These are phyloP conservation scores for Ogataea salicorniae DNA, from an alignment of 805 yeast species.

Conservation along the genomic window DNA sequence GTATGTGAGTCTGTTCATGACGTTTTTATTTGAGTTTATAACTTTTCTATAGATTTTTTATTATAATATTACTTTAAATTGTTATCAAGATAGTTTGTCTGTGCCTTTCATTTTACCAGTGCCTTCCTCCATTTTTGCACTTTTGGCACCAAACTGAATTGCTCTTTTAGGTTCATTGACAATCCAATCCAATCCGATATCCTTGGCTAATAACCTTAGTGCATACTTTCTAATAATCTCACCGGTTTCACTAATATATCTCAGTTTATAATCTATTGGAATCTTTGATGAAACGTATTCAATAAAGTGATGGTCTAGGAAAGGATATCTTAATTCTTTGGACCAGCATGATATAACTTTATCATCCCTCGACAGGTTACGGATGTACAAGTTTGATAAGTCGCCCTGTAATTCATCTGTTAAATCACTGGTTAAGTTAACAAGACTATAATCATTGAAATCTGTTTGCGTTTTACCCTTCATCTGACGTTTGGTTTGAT, in stretches of 20 bases:
- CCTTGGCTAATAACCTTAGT: conserved; percentile 56
- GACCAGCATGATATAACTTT: conserved; percentile 84
- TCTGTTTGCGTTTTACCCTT: conserved; percentile 20
- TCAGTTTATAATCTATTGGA: conserved; percentile 43
- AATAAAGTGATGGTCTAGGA: conserved; percentile 61
- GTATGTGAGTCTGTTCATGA: no score
- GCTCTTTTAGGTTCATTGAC: conserved; percentile 83
- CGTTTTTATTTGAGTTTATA: no score
- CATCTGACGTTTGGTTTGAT: conserved; percentile 17
- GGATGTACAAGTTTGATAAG: conserved; percentile 62
- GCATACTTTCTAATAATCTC: conserved; percentile 43
- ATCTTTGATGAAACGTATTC: conserved; percentile 40
- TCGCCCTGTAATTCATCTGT: conserved; percentile 62
- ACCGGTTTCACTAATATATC: conserved; percentile 32
- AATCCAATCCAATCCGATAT: conserved; percentile 42
- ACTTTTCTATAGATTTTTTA: not conserved
- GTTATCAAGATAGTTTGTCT: conserved; percentile 32
- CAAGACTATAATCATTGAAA: conserved; percentile 8
- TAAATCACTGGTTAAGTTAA: conserved; percentile 35
- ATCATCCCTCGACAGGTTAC: conserved; percentile 91
- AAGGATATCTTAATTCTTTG: conserved; percentile 86
- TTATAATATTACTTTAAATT: conserved; percentile 1
- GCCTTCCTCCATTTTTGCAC: conserved; percentile 88
- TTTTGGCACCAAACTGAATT: conserved; percentile 91
- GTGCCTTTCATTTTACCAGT: conserved; percentile 76